phyloP scores from a whole-genome alignment of 139 green algal species.

The Haematococcus lacustris region DNA sequence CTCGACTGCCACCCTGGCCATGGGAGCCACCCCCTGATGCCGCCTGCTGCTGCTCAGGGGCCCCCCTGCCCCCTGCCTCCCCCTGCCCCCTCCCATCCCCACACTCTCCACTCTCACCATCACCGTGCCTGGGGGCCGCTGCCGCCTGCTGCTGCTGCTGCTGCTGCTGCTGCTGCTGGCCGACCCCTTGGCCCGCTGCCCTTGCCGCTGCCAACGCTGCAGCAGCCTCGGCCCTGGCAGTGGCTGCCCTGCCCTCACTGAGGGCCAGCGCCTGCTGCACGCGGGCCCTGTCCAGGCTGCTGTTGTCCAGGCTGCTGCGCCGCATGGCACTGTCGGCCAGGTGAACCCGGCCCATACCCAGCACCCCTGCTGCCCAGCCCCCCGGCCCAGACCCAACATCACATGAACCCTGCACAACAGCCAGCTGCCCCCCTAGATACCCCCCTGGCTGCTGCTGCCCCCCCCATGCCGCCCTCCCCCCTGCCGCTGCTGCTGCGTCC shows the following conservation, averaged over 20 bases:
- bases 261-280: not conserved
- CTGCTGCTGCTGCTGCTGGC: too few species aligned
- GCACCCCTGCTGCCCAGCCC: too few species aligned
- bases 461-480: not conserved
- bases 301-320: slow-evolving; percentile 49
- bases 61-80: too few species aligned
- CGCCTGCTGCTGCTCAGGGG: not conserved
- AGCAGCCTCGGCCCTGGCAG: not conserved
- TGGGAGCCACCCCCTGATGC: not conserved
- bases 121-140: too few species aligned
- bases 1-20: not conserved
- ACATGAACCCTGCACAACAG: not conserved
- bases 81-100: too few species aligned
- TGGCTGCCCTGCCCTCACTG: not conserved
- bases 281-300: slow-evolving; percentile 17
- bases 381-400: not conserved
- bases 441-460: not conserved
- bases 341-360: not conserved
- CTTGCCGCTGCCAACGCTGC: not conserved
- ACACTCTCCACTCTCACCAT: too few species aligned
- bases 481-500: not conserved
- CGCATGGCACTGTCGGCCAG: not conserved
- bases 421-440: slow-evolving; percentile 6
- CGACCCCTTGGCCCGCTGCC: too few species aligned
- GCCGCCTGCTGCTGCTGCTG: too few species aligned